Conservation (phyloP, 2,329 filamentous ascomycete species). For the Ampelomyces quisqualis region DNA sequence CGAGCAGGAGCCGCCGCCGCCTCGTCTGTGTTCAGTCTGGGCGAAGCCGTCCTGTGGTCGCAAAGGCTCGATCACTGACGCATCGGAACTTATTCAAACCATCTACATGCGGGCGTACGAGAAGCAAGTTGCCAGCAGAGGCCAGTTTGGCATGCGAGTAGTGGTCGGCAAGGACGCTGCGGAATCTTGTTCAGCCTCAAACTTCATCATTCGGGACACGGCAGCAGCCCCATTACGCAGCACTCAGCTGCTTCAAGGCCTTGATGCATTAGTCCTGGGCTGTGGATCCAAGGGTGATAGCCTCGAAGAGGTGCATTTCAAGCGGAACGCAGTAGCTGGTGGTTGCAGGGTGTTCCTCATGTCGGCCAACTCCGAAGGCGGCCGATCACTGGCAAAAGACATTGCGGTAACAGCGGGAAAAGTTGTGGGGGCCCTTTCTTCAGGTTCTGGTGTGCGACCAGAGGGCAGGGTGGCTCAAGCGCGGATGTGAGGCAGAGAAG, state of each 20-base stretch:
- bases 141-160: slow-evolving; percentile 31
- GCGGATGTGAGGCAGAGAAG: slow-evolving; percentile 28
- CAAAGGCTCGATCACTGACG: slow-evolving; percentile 19
- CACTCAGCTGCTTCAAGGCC: slow-evolving; percentile 28
- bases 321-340: slow-evolving; percentile 33
- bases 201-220: slow-evolving; percentile 37
- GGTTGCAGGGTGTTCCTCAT: slow-evolving; percentile 38
- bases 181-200: slow-evolving; percentile 25
- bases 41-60: slow-evolving; percentile 28
- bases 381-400: slow-evolving; percentile 40
- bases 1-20: slow-evolving; percentile 28
- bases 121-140: slow-evolving; percentile 39
- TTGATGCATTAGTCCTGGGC: slow-evolving; percentile 38
- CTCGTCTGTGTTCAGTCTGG: slow-evolving; percentile 41
- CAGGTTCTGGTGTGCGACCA: slow-evolving; percentile 14
- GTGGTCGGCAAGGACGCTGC: slow-evolving; percentile 29
- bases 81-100: slow-evolving; percentile 35
- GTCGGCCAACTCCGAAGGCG: slow-evolving; percentile 34
- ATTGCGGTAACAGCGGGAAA: slow-evolving; percentile 38
- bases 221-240: slow-evolving; percentile 15
- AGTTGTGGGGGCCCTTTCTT: slow-evolving; percentile 29
- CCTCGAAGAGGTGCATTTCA: slow-evolving; percentile 43
- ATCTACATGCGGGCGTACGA: slow-evolving; percentile 41
- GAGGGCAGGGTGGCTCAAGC: slow-evolving; percentile 31
- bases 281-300: slow-evolving; percentile 41